Evolutionary conservation across 2,329 filamentous ascomycete species (phyloP), one percentile per base, ranked within the genome.

Genomic region (Fusarium sulawesiense): DNA sequence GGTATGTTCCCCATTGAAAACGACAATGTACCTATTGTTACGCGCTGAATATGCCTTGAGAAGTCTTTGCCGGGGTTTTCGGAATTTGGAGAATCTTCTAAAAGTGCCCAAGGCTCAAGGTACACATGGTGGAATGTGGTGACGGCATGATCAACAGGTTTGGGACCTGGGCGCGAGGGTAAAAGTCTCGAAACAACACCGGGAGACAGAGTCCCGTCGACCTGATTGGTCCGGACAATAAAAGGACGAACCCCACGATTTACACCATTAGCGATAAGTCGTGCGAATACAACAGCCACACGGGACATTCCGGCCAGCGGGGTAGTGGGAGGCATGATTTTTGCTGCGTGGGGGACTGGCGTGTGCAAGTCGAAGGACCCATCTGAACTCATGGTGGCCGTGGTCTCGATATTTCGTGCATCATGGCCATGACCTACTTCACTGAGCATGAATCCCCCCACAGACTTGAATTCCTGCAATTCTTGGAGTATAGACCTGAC

Each of bases 351-450:
- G 14, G 32, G 25, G n/a, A 16, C 41, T 16, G 55, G 55, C 16
- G 55, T 57, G n/a, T 49, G 34, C 9, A 57, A 25, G 12, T 42
- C 55, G 25, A 57, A 57, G 7, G 32, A 41, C 6, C 55, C 55
- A 30, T 57, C 55, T 16, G 32, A n/a, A 16, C 41, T 32, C 45
- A 57, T 23, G 16, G 55, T 57, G 32, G 55, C 55, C 10, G 44
- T 57, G n/a, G 55, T 57, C 21, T 49, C 55, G 11, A 57, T 18
- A 25, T 57, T 57, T 7, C 55, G 55, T 23, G 55, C 55, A 32
- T 57, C 55, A 9, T 49, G 40, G 25, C 55, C 55, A n/a, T 57
- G 55, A 6, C 55, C 55, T 23, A 57, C 20, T 27, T 57, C 55
- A 6, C 44, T 49, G 18, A 57, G 14, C 55, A 57, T 57, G 25